Evolutionary conservation across 225 moss, liverwort and hornwort species (phyloP).

Genomic region (Physcomitrium patens): DNA sequence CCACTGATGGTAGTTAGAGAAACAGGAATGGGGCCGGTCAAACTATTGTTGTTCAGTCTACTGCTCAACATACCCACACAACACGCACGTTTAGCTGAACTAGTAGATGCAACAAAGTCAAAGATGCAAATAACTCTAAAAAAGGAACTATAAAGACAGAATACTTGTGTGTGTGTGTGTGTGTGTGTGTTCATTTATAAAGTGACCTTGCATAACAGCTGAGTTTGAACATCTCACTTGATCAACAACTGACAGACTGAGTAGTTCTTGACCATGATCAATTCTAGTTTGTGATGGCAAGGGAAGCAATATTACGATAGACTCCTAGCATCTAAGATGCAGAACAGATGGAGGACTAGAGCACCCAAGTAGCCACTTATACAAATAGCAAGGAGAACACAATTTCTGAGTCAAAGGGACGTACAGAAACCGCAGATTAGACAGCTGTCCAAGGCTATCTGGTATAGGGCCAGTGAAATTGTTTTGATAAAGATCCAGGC

Average conservation of each 20-base stretch:
- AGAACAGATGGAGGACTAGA: too few relatives aligned
- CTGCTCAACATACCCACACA: constrained; percentile 36
- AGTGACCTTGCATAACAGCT: too few relatives aligned
- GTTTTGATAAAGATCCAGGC: constrained; percentile 78
- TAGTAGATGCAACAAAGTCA: neutral
- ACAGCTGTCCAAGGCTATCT: constrained; percentile 60
- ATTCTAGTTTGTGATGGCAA: too few relatives aligned
- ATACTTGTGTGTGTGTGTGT: neutral
- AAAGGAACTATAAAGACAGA: neutral
- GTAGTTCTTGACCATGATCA: too few relatives aligned
- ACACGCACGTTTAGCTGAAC: constrained; percentile 8
- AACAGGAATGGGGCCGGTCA: constrained; percentile 61
- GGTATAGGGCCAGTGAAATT: constrained; percentile 72
- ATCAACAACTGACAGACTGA: too few relatives aligned
- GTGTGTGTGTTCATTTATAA: too few relatives aligned
- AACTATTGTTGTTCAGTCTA: constrained; percentile 80
- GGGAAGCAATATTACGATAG: too few relatives aligned
- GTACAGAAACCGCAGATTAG: constrained; percentile 67
- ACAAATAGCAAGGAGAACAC: neutral
- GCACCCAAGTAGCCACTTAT: too few relatives aligned
- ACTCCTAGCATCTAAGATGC: too few relatives aligned
- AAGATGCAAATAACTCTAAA: constrained; percentile 6
- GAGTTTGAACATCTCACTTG: too few relatives aligned
- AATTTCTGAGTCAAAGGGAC: constrained; percentile 22
- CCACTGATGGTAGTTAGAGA: constrained; percentile 64